Percentiles rank a stretch among this genome's conserved stretches.
Evolutionary conservation across 1,139 yeast genomes (phyloP).

Genomic region (Taphrina betulina): DNA sequence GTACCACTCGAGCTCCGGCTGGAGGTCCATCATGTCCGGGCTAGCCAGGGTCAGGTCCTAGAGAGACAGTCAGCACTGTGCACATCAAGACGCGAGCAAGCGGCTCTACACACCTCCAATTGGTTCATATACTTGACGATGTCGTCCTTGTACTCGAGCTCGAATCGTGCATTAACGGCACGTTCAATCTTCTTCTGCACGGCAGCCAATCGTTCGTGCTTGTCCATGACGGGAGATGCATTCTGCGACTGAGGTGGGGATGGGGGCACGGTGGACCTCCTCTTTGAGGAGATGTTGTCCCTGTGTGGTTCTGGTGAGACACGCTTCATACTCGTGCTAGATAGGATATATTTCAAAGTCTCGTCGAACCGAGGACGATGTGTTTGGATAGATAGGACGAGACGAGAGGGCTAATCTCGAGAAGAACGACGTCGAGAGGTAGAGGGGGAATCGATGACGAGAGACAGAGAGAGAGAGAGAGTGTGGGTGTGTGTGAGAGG

Average conservation of each 20-base stretch:
- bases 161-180: constrained; percentile 39
- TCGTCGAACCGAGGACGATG: neutral
- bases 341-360: too few relatives aligned
- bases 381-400: neutral
- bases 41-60: constrained; percentile 47
- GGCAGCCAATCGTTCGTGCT: constrained; percentile 1
- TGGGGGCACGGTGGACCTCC: constrained; percentile 25
- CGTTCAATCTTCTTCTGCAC: constrained; percentile 36
- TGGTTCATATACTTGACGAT: constrained; percentile 44
- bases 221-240: constrained; percentile 7
- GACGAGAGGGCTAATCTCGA: neutral
- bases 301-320: constrained; percentile 23
- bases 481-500: too few relatives aligned
- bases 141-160: constrained; percentile 46
- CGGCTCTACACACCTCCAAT: constrained; percentile 42
- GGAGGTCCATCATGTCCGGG: constrained; percentile 76
- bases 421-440: neutral
- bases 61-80: constrained; percentile 42
- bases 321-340: constrained; percentile 13
- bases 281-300: constrained; percentile 27
- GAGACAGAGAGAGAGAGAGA: too few relatives aligned
- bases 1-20: constrained; percentile 89
- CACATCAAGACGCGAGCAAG: neutral
- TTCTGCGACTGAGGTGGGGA: constrained; percentile 25
- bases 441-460: neutral